Evolutionary conservation across 1,139 yeast species (phyloP).

Genomic region (Magnusiomyces fungicola): DNA sequence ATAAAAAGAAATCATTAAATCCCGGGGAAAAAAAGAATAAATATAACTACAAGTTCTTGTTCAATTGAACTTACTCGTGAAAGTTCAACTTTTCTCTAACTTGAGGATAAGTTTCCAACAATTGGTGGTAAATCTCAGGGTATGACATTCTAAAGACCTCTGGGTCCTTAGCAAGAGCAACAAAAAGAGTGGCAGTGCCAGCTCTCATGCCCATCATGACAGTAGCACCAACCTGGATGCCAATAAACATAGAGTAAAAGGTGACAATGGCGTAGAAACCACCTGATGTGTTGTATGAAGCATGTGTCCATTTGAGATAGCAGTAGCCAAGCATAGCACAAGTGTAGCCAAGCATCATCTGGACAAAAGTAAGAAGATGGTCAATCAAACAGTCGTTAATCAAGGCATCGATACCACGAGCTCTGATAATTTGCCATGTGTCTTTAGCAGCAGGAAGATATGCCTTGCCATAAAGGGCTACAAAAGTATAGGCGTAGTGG

Average conservation of each 20-base stretch:
- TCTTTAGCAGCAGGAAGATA: conserved; percentile 73
- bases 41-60: background rate
- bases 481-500: conserved; percentile 81
- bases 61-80: background rate
- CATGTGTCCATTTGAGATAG: conserved; percentile 65
- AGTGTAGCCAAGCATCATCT: conserved; percentile 62
- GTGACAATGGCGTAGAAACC: conserved; percentile 68
- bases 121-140: conserved; percentile 65
- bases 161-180: conserved; percentile 83
- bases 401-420: conserved; percentile 79
- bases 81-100: conserved; percentile 42
- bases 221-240: conserved; percentile 69
- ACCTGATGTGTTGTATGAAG: conserved; percentile 60
- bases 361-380: conserved; percentile 64
- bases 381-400: conserved; percentile 79
- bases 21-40: background rate
- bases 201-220: conserved; percentile 68
- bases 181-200: conserved; percentile 80
- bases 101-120: conserved; percentile 68
- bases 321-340: conserved; percentile 64
- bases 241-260: conserved; percentile 69
- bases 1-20: background rate
- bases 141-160: conserved; percentile 72
- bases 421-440: conserved; percentile 72
- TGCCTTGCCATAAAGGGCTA: conserved; percentile 79